These are phyloP conservation scores for Saccharomycopsis microspora DNA, from an alignment of 805 yeast species.

Conservation along the genomic window DNA sequence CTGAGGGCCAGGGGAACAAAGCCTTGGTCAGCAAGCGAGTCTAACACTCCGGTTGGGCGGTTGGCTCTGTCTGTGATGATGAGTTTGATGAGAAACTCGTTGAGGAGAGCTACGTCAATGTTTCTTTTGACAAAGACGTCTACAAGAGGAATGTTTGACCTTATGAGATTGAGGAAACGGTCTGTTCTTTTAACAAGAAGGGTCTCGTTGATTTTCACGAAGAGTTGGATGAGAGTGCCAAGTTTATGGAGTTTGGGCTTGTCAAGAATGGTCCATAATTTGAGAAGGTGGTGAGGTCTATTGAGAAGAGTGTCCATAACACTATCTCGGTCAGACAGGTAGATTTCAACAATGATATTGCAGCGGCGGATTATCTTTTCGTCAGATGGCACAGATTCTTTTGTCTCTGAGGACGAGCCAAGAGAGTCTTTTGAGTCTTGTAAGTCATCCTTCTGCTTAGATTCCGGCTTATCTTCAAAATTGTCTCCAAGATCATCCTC, in stretches of 20 bases:
- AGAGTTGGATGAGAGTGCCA: conserved; percentile 11
- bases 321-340: conserved; percentile 3
- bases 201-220: conserved; percentile 14
- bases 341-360: conserved; percentile 13
- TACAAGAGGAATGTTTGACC: conserved; percentile 38
- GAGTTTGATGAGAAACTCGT: conserved; percentile 76
- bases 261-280: conserved; percentile 11
- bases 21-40: conserved; percentile 57
- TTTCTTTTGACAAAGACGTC: conserved; percentile 74
- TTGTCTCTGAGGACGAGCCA: not conserved
- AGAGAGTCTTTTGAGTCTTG: not conserved
- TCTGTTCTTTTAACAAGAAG: conserved; percentile 17
- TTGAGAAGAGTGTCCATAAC: conserved; percentile 9
- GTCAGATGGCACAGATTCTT: conserved; percentile 4
- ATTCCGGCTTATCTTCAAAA: not conserved
- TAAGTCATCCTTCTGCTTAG: not conserved
- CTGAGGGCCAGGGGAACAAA: conserved; percentile 64
- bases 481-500: not conserved
- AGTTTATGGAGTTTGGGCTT: conserved; percentile 6
- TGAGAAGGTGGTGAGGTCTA: conserved; percentile 3
- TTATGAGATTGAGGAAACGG: conserved; percentile 25
- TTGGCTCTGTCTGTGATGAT: conserved; percentile 91
- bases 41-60: conserved; percentile 77
- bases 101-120: conserved; percentile 85
- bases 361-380: conserved; percentile 7